Evolutionary conservation across 2,329 filamentous ascomycete species (phyloP).

Genomic region (Trichoderma sp.): DNA sequence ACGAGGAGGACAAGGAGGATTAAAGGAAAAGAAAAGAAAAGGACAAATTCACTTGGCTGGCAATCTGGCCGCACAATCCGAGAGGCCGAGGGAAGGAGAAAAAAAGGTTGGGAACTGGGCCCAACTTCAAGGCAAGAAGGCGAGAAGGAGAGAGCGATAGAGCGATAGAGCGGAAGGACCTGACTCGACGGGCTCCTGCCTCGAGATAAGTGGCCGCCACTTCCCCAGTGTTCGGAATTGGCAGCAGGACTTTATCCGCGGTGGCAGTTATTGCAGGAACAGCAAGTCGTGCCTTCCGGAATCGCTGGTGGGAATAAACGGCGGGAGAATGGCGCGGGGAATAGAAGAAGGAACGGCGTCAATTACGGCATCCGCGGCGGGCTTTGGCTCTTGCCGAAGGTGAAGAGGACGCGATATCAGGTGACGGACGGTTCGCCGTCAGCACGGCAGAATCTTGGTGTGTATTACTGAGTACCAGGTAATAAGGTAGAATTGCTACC

Average conservation of each 20-base stretch:
- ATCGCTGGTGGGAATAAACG: neutral
- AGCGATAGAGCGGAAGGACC: neutral
- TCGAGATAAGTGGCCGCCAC: slow-evolving; percentile 12
- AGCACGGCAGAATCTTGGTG: neutral
- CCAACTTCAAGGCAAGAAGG: neutral
- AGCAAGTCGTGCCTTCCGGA: slow-evolving; percentile 1
- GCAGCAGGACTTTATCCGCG: slow-evolving; percentile 3
- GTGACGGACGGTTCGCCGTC: neutral
- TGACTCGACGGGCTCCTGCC: slow-evolving; percentile 1
- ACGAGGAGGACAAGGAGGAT: neutral
- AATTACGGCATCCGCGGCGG: neutral
- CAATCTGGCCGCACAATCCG: neutral
- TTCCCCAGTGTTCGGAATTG: neutral
- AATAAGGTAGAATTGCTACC: neutral
- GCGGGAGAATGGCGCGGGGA: slow-evolving; percentile 9
- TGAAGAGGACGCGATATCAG: neutral
- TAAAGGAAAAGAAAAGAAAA: neutral
- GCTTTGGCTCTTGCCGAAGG: neutral
- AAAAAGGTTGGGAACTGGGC: slow-evolving; percentile 8
- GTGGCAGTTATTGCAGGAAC: neutral
- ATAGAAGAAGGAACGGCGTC: neutral
- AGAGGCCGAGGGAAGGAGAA: neutral
- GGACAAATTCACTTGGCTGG: neutral
- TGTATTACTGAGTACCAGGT: neutral
- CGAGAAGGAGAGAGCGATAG: neutral